Percentiles rank a stretch among this genome's conserved stretches.
Evolutionary conservation across 768 basidiomycete species (phyloP).

Genomic region (Amanita jacksonii): DNA sequence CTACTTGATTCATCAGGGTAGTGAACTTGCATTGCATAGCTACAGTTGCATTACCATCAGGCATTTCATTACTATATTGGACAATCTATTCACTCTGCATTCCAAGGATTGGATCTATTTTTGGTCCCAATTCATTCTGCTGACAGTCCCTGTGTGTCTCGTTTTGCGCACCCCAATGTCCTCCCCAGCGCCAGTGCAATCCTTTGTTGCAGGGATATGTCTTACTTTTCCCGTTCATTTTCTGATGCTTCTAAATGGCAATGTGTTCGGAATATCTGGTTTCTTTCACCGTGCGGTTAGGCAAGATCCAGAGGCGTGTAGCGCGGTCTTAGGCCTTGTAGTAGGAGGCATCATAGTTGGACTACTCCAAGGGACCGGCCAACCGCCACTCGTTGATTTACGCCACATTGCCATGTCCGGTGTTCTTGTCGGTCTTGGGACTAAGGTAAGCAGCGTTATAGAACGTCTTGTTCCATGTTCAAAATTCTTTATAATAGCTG

Average conservation of each 20-base stretch:
- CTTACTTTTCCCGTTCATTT: constrained; percentile 43
- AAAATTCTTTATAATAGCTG: constrained; percentile 32
- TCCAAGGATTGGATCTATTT: neutral
- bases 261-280: constrained; percentile 51
- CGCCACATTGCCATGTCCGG: constrained; percentile 34
- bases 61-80: neutral
- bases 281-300: constrained; percentile 43
- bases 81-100: neutral
- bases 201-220: constrained; percentile 46
- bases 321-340: constrained; percentile 36
- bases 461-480: neutral
- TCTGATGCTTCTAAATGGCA: constrained; percentile 43
- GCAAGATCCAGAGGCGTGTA: constrained; percentile 32
- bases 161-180: constrained; percentile 20
- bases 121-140: no score
- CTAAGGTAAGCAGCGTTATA: constrained; percentile 30
- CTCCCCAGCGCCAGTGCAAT: constrained; percentile 36
- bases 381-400: constrained; percentile 17
- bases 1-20: no score
- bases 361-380: constrained; percentile 27
- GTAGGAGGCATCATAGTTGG: constrained; percentile 38
- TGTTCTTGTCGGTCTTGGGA: constrained; percentile 47
- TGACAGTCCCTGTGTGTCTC: no score
- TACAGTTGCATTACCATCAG: constrained; percentile 1
- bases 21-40: no score